Evolutionary conservation across 192 early-diverging fungal genomes (phyloP), one percentile per base, ranked within the genome.

Genomic region (Anaeromyces robustus): DNA sequence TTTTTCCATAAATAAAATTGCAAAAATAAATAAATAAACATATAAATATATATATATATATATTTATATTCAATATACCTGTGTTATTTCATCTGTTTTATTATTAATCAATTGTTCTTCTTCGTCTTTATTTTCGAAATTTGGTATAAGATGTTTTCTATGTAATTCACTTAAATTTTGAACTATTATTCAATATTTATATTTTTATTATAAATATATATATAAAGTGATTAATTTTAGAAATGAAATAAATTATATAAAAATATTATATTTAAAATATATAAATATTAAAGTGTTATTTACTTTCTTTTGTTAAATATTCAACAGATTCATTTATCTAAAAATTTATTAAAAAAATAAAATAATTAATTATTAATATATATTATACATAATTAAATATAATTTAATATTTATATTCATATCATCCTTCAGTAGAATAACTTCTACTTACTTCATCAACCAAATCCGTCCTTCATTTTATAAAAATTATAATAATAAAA

Each of bases 131-230:
- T 99, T 96, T 80, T 97, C 95, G 81, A 99, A 99, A 32, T 96
- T 96, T 28, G 97, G 97, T 78, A 98, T 83, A 26, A 96, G 84
- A 83, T 96, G 94, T 81, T 93, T 93, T 82, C 92, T 93, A 85
- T 99, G 96, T 86, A 96, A 28, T 26, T 68, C 52, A 68, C 52
- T 68, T n/a, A 68, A 68, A n/a, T n/a, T n/a, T 11, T 68, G 2
- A 11, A 68, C 52, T 68, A 68, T n/a, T n/a, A n/a, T n/a, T n/a
- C n/a, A n/a, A n/a, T n/a, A n/a, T 68, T 68, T 52, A 22, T 4
- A 52, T 52, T 52, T 22, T 22, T 18, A 52, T 52, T 52, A 52
- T 52, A 22, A 22, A 22, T 22, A 52, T 52, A 16, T 41, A 32
- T 32, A 32, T 32, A 32, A n/a, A n/a, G n/a, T n/a, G n/a, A n/a